phyloP scores from a whole-genome alignment of 306 rosid genomes.

The Phaseolus lunatus region DNA sequence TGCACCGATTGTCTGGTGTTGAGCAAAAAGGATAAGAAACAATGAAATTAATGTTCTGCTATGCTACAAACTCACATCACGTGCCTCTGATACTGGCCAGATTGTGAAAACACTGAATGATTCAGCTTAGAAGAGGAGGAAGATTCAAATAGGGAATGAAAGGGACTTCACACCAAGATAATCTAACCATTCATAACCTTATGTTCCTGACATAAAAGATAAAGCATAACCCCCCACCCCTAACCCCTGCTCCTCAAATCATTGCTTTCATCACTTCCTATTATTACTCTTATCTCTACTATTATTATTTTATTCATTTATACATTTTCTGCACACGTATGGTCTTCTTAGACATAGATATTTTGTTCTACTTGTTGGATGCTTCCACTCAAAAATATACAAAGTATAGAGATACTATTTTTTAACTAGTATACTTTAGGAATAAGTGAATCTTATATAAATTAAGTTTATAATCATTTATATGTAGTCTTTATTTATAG shows the following conservation, averaged over 20 bases:
- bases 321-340: background rate
- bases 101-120: conserved; percentile 36
- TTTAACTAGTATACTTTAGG: too few relatives aligned
- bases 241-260: too few relatives aligned
- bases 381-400: background rate
- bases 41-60: background rate
- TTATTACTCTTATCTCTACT: background rate
- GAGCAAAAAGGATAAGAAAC: conserved; percentile 2
- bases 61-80: conserved; percentile 66
- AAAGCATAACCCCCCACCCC: conserved; percentile 17
- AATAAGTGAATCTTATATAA: too few relatives aligned
- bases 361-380: background rate
- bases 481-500: too few relatives aligned
- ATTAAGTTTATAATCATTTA: too few relatives aligned
- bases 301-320: background rate
- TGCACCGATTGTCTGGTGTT: background rate
- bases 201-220: conserved; percentile 55
- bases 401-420: too few relatives aligned
- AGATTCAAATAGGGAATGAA: conserved; percentile 57
- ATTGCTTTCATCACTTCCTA: too few relatives aligned
- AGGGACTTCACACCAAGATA: conserved; percentile 55
- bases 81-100: conserved; percentile 50
- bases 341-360: background rate
- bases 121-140: conserved; percentile 31
- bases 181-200: conserved; percentile 54